Evolutionary conservation across 1,284 basidiomycete species (phyloP), one percentile per base, ranked within the genome.

Genomic region (Trametes polyzona): DNA sequence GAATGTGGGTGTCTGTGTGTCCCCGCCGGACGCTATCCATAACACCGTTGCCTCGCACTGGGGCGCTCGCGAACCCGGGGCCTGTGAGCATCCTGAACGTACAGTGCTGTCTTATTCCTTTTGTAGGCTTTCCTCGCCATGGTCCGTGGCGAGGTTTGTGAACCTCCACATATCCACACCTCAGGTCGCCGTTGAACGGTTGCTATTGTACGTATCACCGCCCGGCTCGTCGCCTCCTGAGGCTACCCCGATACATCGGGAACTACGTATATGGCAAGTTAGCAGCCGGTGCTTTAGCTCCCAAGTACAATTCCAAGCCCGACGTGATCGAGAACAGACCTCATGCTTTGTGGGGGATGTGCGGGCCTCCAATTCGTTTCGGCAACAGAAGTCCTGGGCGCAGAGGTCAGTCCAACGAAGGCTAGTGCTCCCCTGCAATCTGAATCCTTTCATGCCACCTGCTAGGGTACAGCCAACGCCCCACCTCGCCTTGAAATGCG

Each of bases 1-100:
- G 39, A 24, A 21, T 50, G 48, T 50, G 48, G 48, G 35, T n/a
- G 48, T 32, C 27, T 10, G 37, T 50, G 37, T 36, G 27, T 41
- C 37, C 46, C 9, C 8, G 11, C 10, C 48, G 29, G 48, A 21
- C 21, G 39, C 37, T n/a, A 24, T 41, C 39, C 35, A 19, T 21
- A 33, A 7, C 4, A 30, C 19, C 16, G 24, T 19, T 33, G 14
- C 39, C 48, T 42, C 48, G 16, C 29, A 21, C 48, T 17, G 17
- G 12, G 12, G 16, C 10, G 17, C 4, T 12, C 9, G 19, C 27
- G 2, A 8, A 33, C 12, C 5, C 14, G 35, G n/a, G 14, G 16
- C 9, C 10, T 19, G 36, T 26, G 12, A 26, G 21, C n/a, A 10
- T n/a, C n/a, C n/a, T n/a, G n/a, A n/a, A n/a, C n/a, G n/a, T n/a